A percentile compares a stretch with the other conserved stretches of the same genome.
phyloP scores from a whole-genome alignment of 768 basidiomycete genomes.

The Stropharia rugosoannulata region DNA sequence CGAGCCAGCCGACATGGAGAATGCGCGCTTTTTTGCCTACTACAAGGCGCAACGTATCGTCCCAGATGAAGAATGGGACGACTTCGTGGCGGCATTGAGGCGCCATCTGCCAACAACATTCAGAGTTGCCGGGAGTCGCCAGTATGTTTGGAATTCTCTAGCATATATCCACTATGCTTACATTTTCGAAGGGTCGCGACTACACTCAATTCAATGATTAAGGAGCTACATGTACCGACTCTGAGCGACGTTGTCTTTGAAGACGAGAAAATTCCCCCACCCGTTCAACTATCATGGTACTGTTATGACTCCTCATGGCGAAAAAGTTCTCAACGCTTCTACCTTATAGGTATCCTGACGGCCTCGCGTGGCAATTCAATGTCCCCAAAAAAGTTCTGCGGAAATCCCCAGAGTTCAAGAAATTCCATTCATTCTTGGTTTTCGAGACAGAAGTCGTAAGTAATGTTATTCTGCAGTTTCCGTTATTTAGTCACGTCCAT shows the following conservation, averaged over 20 bases:
- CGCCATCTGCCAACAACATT: conserved; percentile 91
- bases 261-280: conserved; percentile 72
- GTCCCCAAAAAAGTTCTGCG: conserved; percentile 86
- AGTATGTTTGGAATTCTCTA: conserved; percentile 44
- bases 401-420: conserved; percentile 87
- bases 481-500: background rate
- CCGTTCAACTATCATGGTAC: conserved; percentile 84
- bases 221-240: conserved; percentile 73
- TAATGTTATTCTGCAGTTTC: conserved; percentile 9
- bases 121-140: conserved; percentile 83
- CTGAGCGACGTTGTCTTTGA: conserved; percentile 76
- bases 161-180: conserved; percentile 3
- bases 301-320: background rate
- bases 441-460: conserved; percentile 96
- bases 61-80: conserved; percentile 76
- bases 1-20: conserved; percentile 65
- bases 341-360: conserved; percentile 79
- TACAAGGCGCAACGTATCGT: conserved; percentile 79
- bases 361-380: conserved; percentile 96
- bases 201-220: conserved; percentile 79
- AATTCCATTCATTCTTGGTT: conserved; percentile 94
- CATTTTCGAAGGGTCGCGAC: conserved; percentile 49
- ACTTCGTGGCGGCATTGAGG: conserved; percentile 63
- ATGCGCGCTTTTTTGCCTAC: conserved; percentile 65
- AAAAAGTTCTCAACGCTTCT: conserved; percentile 6